Evolutionary conservation across 2,329 filamentous ascomycete species (phyloP).

Genomic region (Macrophomina pseudophaseolina): DNA sequence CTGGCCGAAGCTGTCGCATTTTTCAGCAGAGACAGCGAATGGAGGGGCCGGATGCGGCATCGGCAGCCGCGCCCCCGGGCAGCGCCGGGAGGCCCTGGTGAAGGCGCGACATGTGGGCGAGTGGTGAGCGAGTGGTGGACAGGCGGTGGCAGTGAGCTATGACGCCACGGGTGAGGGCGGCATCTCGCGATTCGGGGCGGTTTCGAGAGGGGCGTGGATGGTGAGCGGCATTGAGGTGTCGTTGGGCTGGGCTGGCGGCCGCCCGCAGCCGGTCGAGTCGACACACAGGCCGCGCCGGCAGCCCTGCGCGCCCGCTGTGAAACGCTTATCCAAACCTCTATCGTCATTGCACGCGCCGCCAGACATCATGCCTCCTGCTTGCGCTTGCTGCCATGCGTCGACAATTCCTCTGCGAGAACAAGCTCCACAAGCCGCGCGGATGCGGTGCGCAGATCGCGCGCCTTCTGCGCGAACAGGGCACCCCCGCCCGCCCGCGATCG

Average conservation of each 20-base stretch:
- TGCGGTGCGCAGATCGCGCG: slow-evolving; percentile 10
- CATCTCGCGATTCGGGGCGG: slow-evolving; percentile 10
- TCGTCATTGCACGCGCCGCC: slow-evolving; percentile 5
- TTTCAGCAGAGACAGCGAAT: not conserved
- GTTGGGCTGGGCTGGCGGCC: not conserved
- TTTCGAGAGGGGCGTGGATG: slow-evolving; percentile 1
- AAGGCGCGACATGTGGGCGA: not conserved
- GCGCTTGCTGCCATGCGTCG: not conserved
- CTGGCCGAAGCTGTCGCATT: not conserved
- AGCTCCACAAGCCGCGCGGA: not conserved
- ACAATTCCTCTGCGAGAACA: not conserved
- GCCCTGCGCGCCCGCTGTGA: not conserved
- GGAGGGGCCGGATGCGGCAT: not conserved
- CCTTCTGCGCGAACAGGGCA: not conserved
- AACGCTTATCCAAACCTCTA: slow-evolving; percentile 19
- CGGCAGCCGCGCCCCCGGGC: not conserved
- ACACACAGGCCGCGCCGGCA: not conserved
- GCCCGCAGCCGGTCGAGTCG: not conserved
- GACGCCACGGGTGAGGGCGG: not conserved
- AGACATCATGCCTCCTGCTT: not conserved
- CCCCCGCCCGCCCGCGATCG: slow-evolving; percentile 10
- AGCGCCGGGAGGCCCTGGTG: not conserved
- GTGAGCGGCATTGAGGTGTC: not conserved
- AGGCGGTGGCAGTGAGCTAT: not conserved
- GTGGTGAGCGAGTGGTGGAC: not conserved